Evolutionary conservation across 2,329 filamentous ascomycete genomes (phyloP), one percentile per base, ranked within the genome.

Genomic region (Aquanectria penicillioides): DNA sequence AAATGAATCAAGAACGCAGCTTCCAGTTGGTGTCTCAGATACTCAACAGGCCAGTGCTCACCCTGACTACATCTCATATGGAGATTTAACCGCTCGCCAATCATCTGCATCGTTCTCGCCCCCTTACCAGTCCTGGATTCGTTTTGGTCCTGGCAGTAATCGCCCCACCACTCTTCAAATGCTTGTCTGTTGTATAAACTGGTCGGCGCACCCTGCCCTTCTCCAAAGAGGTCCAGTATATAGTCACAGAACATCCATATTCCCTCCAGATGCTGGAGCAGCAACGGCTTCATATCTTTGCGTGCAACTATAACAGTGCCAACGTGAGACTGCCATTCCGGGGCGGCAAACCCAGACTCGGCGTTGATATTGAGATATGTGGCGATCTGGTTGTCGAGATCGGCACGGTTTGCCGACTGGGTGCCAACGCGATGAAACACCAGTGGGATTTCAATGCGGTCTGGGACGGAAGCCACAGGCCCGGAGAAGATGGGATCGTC

Each of bases 321-420:
- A 33, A 60, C 28, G 20, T 51, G 23, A 10, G 52, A 52, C 28
- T 52, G 57, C 57, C 57, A 60, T 5, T 7, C 20, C 18, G 36
- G 52, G 22, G 47, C 52, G 34, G 34, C 52, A 22, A 57, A 52
- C 22, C 57, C 51, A 7, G 26, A 46, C 2, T 55, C 46, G 7
- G 26, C 15, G 8, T 59, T 31, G n/a, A 59, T 59, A 33, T 58
- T 49, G 29, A 59, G 56, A 48, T 59, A 59, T 15, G 43, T 59
- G 28, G 31, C 13, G 13, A 54, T 44, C 15, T 59, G 25, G 40
- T 59, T 59, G 22, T 55, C 44, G 29, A 59, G 57, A 17, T 51
- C 38, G 50, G 57, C 50, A 11, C 38, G 38, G 31, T 51, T 50
- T 13, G 55, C 15, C 2, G 55, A 48, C 17, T 48, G 28, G 28